Conservation (phyloP, 495 filamentous ascomycete genomes). For the Penicillium herquei region DNA sequence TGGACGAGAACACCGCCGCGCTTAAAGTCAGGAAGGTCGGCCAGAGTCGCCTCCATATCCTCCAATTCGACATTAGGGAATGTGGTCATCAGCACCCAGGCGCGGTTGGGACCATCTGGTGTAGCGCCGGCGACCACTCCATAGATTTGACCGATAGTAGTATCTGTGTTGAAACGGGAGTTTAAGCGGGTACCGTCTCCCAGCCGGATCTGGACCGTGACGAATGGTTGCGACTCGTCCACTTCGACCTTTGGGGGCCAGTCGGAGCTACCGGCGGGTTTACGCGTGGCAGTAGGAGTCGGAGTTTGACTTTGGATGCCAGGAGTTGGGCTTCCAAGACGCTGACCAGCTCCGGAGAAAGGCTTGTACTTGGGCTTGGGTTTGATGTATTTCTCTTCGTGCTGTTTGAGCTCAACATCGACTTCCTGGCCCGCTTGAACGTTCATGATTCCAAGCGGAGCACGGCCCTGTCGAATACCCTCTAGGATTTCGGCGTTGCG, state of each 20-base stretch:
- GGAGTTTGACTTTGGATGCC: conserved; percentile 46
- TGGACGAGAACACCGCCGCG: conserved; percentile 81
- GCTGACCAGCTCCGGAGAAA: conserved; percentile 77
- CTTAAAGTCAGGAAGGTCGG: conserved; percentile 82
- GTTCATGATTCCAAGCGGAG: conserved; percentile 85
- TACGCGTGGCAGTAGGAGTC: conserved; percentile 36
- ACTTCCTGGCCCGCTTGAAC: conserved; percentile 81
- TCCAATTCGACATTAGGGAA: conserved; percentile 93
- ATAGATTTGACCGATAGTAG: conserved; percentile 91
- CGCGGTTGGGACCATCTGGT: conserved; percentile 52
- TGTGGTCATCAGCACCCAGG: conserved; percentile 87
- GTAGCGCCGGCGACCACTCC: conserved; percentile 73
- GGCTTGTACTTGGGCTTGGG: conserved; percentile 87
- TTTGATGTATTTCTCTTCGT: conserved; percentile 76
- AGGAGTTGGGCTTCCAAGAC: conserved; percentile 90
- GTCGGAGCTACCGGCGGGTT: conserved; percentile 24
- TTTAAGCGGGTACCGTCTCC: conserved; percentile 84
- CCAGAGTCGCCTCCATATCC: conserved; percentile 65
- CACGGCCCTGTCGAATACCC: conserved; percentile 82
- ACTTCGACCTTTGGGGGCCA: conserved; percentile 52
- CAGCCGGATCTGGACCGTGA: conserved; percentile 84
- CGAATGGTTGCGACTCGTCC: conserved; percentile 71
- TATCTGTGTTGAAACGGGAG: conserved; percentile 86
- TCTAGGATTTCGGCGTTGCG: conserved; percentile 75
- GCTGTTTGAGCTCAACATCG: conserved; percentile 84